Evolutionary conservation across 2,329 filamentous ascomycete genomes (phyloP).

Genomic region (Reticulascus tulasneorum): DNA sequence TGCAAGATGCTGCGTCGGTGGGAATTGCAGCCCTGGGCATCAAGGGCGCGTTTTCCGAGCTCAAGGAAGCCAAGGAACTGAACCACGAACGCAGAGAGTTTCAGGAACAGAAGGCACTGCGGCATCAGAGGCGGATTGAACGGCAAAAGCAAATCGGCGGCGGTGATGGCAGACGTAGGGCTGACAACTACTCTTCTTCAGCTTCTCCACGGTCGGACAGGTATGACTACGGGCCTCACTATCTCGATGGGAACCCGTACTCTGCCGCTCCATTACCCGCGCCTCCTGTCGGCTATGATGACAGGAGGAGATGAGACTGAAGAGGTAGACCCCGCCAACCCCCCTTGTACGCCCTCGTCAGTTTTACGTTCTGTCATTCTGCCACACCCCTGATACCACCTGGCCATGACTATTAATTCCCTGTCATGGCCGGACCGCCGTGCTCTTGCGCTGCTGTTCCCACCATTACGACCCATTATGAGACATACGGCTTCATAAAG

Average conservation of each 20-base stretch:
- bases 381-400: slow-evolving; percentile 16
- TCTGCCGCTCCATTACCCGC: slow-evolving; percentile 35
- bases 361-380: slow-evolving; percentile 34
- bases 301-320: slow-evolving; percentile 27
- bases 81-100: slow-evolving; percentile 45
- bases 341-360: background rate
- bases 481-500: too few species aligned
- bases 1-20: slow-evolving; percentile 56
- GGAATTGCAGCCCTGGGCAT: slow-evolving; percentile 56
- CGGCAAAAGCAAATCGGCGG: slow-evolving; percentile 24
- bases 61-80: slow-evolving; percentile 52
- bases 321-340: background rate
- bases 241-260: slow-evolving; percentile 45
- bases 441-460: too few species aligned
- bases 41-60: slow-evolving; percentile 51
- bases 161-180: slow-evolving; percentile 34
- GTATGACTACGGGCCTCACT: slow-evolving; percentile 39
- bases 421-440: too few species aligned
- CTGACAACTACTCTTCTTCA: slow-evolving; percentile 41
- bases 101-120: slow-evolving; percentile 43
- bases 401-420: too few species aligned
- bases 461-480: too few species aligned
- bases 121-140: slow-evolving; percentile 45
- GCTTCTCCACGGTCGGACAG: slow-evolving; percentile 31
- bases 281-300: slow-evolving; percentile 32